A percentile compares a stretch with the other conserved stretches of the same genome.
Evolutionary conservation across 352 stramenopile species (phyloP).

Genomic region (Globisporangium yorkense): DNA sequence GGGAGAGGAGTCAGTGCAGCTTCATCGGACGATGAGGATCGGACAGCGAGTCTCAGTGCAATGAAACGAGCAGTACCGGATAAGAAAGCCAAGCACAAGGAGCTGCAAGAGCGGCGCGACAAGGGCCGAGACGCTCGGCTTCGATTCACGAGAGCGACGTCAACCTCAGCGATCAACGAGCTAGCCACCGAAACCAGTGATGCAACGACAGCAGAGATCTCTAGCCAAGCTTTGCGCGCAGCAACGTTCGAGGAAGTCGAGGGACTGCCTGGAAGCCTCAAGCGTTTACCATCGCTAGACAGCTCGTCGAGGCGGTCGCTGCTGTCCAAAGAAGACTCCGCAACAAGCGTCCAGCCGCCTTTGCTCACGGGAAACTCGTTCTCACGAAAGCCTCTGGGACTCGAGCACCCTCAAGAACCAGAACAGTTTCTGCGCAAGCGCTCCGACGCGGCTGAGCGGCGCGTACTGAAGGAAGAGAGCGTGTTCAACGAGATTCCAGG

Average conservation of each 20-base stretch:
- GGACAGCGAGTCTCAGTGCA: background rate
- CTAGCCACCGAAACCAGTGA: background rate
- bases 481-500: constrained; percentile 35
- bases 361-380: background rate
- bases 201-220: background rate
- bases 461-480: constrained; percentile 33
- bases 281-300: constrained; percentile 3
- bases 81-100: constrained; percentile 59
- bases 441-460: constrained; percentile 19
- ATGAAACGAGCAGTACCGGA: constrained; percentile 29
- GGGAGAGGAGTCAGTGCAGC: too few species aligned
- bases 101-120: constrained; percentile 51
- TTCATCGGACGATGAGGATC: background rate
- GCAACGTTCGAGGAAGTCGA: constrained; percentile 9
- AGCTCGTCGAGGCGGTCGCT: constrained; percentile 3
- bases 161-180: constrained; percentile 5
- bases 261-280: background rate
- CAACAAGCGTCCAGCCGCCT: background rate
- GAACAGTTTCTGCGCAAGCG: constrained; percentile 56
- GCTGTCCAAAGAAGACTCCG: background rate
- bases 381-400: constrained; percentile 4
- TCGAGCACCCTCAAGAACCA: constrained; percentile 20
- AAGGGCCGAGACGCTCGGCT: constrained; percentile 48
- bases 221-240: background rate
- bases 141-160: constrained; percentile 12